phyloP scores from a whole-genome alignment of 179 eudicot genomes.

The Beta macrorhiza region DNA sequence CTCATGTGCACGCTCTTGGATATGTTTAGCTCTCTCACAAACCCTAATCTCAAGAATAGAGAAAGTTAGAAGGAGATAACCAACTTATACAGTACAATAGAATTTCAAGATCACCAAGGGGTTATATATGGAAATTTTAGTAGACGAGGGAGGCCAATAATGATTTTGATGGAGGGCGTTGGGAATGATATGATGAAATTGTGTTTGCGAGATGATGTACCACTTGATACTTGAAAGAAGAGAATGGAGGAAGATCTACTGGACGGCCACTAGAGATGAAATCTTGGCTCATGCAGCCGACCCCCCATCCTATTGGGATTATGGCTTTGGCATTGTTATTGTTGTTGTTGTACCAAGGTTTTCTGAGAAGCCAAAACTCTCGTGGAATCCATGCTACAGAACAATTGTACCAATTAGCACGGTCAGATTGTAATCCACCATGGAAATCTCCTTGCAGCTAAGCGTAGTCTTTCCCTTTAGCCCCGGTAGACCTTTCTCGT shows the following conservation, averaged over 20 bases:
- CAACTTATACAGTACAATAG: neutral
- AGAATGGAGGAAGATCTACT: too few species aligned
- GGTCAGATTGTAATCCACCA: too few species aligned
- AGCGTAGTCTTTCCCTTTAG: neutral
- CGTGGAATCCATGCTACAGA: neutral
- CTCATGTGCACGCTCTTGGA: neutral
- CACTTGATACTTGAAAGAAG: too few species aligned
- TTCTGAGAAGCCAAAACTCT: neutral
- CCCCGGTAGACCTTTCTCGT: neutral
- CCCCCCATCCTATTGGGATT: too few species aligned
- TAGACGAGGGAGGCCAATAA: too few species aligned
- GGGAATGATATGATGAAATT: too few species aligned
- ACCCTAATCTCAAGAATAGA: neutral
- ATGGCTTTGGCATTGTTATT: too few species aligned
- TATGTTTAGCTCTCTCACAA: neutral
- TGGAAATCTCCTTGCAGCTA: neutral
- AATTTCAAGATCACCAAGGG: neutral
- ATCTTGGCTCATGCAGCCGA: too few species aligned
- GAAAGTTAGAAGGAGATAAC: neutral
- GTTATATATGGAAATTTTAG: neutral
- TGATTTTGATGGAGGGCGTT: too few species aligned
- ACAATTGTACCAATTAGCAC: too few species aligned
- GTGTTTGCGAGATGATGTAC: too few species aligned
- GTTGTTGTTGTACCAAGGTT: neutral
- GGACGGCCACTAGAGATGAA: too few species aligned